Conservation (phyloP, 805 yeast species). For the Candida rishiriensis region DNA sequence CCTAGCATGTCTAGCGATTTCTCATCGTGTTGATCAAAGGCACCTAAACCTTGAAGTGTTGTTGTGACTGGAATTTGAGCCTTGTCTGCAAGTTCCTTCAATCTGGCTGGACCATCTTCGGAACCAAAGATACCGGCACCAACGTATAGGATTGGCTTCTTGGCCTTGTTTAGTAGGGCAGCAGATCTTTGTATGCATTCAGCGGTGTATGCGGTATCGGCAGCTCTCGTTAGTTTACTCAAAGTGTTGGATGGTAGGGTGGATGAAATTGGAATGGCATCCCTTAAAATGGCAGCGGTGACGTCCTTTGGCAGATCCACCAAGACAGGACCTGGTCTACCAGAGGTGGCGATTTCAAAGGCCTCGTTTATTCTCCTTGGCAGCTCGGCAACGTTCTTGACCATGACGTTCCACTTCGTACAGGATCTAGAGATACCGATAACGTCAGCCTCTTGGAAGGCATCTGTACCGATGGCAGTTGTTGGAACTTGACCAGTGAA, state of each 20-base stretch:
- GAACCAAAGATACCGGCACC: conserved; percentile 87
- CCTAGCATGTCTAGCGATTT: conserved; percentile 95
- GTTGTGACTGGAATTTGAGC: conserved; percentile 96
- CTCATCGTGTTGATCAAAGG: conserved; percentile 86
- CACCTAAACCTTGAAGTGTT: conserved; percentile 89
- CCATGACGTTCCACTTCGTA: conserved; percentile 99
- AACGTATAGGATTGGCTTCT: conserved; percentile 83
- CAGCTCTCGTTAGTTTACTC: conserved; percentile 62
- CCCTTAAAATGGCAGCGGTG: conserved; percentile 83
- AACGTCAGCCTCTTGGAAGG: conserved; percentile 98
- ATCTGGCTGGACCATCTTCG: conserved; percentile 71
- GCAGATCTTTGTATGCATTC: conserved; percentile 78
- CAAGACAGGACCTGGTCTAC: conserved; percentile 97
- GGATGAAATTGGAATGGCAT: conserved; percentile 76
- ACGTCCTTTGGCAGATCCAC: conserved; percentile 98
- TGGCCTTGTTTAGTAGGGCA: conserved; percentile 69
- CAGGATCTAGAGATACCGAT: conserved; percentile 95
- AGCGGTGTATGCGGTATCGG: conserved; percentile 67
- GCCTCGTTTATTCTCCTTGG: conserved; percentile 97
- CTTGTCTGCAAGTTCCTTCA: conserved; percentile 83
- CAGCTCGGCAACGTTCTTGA: conserved; percentile 86
- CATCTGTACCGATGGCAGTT: conserved; percentile 93
- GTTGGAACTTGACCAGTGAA: conserved; percentile 98
- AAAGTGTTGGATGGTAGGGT: conserved; percentile 75
- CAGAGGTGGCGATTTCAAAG: conserved; percentile 91